These are phyloP conservation scores for Aspergillus sp. DNA, from an alignment of 2,329 filamentous ascomycete species.

Conservation along the genomic window DNA sequence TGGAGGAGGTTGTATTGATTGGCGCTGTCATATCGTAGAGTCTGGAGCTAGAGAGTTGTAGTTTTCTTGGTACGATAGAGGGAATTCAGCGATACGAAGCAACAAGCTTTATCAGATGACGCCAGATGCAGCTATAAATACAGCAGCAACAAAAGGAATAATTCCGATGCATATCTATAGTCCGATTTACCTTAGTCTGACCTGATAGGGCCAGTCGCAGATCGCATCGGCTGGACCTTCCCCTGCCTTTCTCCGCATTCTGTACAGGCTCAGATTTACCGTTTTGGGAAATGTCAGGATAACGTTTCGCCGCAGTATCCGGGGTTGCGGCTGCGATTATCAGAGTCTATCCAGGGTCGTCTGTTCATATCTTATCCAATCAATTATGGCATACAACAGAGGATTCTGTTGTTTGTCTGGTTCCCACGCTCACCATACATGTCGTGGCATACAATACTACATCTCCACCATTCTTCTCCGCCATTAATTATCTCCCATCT, in stretches of 20 bases:
- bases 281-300: neutral
- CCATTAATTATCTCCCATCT: neutral
- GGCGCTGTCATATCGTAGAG: slow-evolving; percentile 1
- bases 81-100: neutral
- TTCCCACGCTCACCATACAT: neutral
- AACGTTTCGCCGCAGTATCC: neutral
- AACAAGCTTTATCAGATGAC: too few relatives aligned
- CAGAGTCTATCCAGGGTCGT: neutral
- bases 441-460: neutral
- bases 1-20: slow-evolving; percentile 11
- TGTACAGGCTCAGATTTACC: neutral
- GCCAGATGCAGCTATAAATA: too few relatives aligned
- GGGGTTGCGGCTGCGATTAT: neutral
- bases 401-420: neutral
- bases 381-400: neutral
- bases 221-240: slow-evolving; percentile 9
- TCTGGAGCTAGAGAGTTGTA: neutral
- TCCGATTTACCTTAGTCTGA: too few relatives aligned
- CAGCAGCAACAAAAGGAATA: too few relatives aligned
- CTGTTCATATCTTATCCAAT: neutral
- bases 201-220: too few relatives aligned
- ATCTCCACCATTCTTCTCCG: neutral
- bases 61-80: neutral
- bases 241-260: slow-evolving; percentile 7
- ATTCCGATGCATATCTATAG: too few relatives aligned